phyloP scores from a whole-genome alignment of 2,329 filamentous ascomycete species.

The Penicillium hordei region DNA sequence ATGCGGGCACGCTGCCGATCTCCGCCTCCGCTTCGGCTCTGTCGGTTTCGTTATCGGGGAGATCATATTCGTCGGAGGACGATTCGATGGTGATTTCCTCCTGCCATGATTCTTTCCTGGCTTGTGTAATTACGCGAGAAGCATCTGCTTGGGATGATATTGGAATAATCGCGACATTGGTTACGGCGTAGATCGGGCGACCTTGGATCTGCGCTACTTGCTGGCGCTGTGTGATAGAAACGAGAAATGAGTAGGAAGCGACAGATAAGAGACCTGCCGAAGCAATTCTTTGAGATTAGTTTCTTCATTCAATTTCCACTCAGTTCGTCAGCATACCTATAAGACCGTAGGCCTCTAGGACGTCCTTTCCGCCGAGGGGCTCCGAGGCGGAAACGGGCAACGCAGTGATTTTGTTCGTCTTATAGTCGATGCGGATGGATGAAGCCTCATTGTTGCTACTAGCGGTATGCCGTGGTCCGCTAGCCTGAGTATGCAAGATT shows the following conservation, averaged over 20 bases:
- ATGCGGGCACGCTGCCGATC: conserved; percentile 28
- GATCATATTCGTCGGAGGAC: conserved; percentile 24
- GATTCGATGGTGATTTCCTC: conserved; percentile 39
- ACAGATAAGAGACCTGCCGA: conserved; percentile 77
- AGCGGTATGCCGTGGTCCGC: conserved; percentile 37
- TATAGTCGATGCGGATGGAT: conserved; percentile 70
- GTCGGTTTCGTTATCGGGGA: conserved; percentile 33
- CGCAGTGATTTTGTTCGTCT: conserved; percentile 54
- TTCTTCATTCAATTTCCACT: not conserved
- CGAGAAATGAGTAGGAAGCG: conserved; percentile 76
- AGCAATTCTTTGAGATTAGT: not conserved
- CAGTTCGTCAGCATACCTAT: conserved; percentile 50
- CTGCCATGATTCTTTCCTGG: conserved; percentile 49
- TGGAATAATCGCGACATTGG: conserved; percentile 87
- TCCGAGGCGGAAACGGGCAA: conserved; percentile 38
- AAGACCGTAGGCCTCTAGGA: conserved; percentile 54
- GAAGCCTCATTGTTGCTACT: conserved; percentile 55
- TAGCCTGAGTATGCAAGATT: conserved; percentile 68
- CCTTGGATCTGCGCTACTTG: conserved; percentile 86
- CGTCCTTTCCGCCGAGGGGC: conserved; percentile 30
- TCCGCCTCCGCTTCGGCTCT: conserved; percentile 28
- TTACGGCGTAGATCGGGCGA: conserved; percentile 80
- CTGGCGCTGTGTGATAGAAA: conserved; percentile 81
- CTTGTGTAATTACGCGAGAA: conserved; percentile 66
- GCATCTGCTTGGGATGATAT: conserved; percentile 75